Evolutionary conservation across 805 yeast species (phyloP).

Genomic region (Kodamaea leandrae): DNA sequence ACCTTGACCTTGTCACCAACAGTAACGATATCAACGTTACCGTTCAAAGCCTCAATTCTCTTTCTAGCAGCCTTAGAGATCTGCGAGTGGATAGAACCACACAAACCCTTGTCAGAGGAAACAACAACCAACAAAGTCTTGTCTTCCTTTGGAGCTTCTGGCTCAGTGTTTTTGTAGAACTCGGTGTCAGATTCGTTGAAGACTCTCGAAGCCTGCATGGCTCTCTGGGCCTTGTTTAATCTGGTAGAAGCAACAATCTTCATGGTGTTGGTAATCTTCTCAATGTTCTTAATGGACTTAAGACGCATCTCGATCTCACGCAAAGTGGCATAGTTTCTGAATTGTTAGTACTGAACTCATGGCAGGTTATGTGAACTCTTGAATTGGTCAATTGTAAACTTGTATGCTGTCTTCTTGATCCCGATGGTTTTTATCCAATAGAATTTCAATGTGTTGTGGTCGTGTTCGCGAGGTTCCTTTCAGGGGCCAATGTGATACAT

Average conservation of each 20-base stretch:
- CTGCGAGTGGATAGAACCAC: constrained; percentile 98
- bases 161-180: constrained; percentile 80
- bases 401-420: not conserved
- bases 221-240: constrained; percentile 91
- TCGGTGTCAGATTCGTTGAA: constrained; percentile 78
- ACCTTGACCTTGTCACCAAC: constrained; percentile 93
- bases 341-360: constrained; percentile 22
- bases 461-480: not conserved
- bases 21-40: constrained; percentile 72
- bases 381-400: not conserved
- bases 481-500: not conserved
- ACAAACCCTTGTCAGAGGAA: constrained; percentile 96
- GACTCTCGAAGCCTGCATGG: constrained; percentile 83
- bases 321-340: constrained; percentile 93
- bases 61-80: constrained; percentile 83
- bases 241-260: constrained; percentile 98
- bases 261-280: constrained; percentile 99
- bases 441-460: not conserved
- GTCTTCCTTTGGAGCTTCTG: constrained; percentile 53
- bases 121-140: constrained; percentile 82
- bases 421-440: not conserved
- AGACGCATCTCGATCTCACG: constrained; percentile 98
- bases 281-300: constrained; percentile 97
- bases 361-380: not conserved
- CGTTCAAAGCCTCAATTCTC: constrained; percentile 58